A percentile compares a stretch with the other conserved stretches of the same genome.
Conservation (phyloP, 2,329 filamentous ascomycete species). For the Didymella glomerata region DNA sequence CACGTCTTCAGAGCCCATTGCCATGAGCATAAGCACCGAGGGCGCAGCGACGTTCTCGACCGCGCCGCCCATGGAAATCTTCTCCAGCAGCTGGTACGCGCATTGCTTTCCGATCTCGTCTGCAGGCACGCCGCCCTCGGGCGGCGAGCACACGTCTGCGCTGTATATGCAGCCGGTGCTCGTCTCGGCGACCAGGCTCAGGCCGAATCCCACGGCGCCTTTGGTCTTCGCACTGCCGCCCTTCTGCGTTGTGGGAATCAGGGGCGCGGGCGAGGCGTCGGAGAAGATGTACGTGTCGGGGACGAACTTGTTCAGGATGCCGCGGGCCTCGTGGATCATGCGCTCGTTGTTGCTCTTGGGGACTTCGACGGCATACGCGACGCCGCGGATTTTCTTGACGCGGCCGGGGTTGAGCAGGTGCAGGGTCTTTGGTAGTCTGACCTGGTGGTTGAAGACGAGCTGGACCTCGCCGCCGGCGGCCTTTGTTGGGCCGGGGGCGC, state of each 20-base stretch:
- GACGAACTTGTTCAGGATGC: constrained; percentile 82
- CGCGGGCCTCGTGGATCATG: constrained; percentile 91
- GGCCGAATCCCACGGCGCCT: constrained; percentile 88
- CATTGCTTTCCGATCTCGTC: constrained; percentile 91
- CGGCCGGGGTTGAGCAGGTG: constrained; percentile 85
- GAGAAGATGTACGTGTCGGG: constrained; percentile 90
- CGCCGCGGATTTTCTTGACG: constrained; percentile 87
- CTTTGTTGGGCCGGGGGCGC: constrained; percentile 72
- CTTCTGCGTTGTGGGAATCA: constrained; percentile 75
- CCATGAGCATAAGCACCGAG: constrained; percentile 88
- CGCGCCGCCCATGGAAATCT: constrained; percentile 82
- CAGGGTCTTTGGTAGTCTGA: constrained; percentile 90
- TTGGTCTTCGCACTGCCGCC: constrained; percentile 60
- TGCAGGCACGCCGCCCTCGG: constrained; percentile 80
- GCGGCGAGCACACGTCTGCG: constrained; percentile 78
- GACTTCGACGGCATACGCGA: constrained; percentile 92
- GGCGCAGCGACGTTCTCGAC: constrained; percentile 74
- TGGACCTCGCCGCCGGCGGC: constrained; percentile 94
- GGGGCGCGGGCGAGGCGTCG: constrained; percentile 68
- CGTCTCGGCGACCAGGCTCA: constrained; percentile 92
- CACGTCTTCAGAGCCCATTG: constrained; percentile 97
- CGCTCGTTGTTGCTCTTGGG: constrained; percentile 91
- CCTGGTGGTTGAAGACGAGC: constrained; percentile 89
- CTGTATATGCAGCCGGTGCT: constrained; percentile 86
- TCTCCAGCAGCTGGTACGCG: constrained; percentile 87